Evolutionary conservation across 768 basidiomycete genomes (phyloP), one percentile per base, ranked within the genome.

Genomic region (Suillus ampliporus): DNA sequence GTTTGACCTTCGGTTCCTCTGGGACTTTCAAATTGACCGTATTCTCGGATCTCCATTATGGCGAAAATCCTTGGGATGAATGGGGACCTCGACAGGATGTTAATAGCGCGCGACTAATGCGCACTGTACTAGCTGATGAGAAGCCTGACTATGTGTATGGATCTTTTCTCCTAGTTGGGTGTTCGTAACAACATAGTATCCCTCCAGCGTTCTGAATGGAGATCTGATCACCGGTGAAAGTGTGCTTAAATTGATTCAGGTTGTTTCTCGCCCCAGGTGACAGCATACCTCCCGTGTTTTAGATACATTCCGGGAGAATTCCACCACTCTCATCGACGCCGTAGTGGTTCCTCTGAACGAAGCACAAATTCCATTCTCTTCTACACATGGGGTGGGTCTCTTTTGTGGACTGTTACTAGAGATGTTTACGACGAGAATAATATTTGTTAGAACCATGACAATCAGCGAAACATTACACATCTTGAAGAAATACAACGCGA

Each of bases 181-280:
- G 28, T 44, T 56, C 48, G n/a, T 17, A 56, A 19, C 11, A 34
- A 38, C 9, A 21, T 35, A 53, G n/a, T 4, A 31, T 26, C 15
- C 17, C 48, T 58, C 13, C 61, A 90, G 89, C 1, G 86, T 90
- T 4, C 69, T 91, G 57, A 90, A 91, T 67, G 90, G 90, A 1
- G 90, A 92, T 67, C 74, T 90, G 61, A 87, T 91, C 41, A 91
- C 89, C 0, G 90, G 89, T 28, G 89, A 90, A 75, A 83, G 88
- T 88, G 61, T 19, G 80, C 21, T 62, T 21, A 14, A n/a, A 50
- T 21, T 53, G 13, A 13, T 31, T 60, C 35, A 21, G 11, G 2
- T 14, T 35, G 2, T 26, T 14, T 7, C 15, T n/a, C 17, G 9
- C 15, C 57, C 5, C 17, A 6, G 21, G 34, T 57, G 13, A 35